phyloP scores from a whole-genome alignment of 1,284 basidiomycete species.

The Moesziomyces parantarcticus region DNA sequence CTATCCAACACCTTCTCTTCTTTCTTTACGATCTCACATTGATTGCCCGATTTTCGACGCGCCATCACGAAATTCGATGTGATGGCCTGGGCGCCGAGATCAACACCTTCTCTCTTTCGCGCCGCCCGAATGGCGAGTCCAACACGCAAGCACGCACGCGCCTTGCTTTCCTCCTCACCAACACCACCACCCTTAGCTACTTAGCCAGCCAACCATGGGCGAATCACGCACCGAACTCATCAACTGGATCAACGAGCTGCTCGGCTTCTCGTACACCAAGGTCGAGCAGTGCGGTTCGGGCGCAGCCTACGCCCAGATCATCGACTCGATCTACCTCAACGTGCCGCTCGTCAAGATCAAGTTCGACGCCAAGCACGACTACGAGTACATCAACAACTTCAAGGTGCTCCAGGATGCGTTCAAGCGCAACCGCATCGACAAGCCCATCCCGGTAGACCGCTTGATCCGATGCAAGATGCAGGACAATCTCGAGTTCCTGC shows the following conservation, averaged over 20 bases:
- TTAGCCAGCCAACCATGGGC: constrained; percentile 57
- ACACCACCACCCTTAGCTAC: constrained; percentile 4
- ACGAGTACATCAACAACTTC: constrained; percentile 94
- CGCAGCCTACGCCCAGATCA: constrained; percentile 71
- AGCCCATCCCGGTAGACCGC: constrained; percentile 93
- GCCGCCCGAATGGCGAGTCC: no score
- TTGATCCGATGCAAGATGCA: constrained; percentile 99
- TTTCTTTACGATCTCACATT: no score
- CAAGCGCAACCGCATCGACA: constrained; percentile 82
- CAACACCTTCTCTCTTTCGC: constrained; percentile 19
- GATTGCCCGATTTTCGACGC: no score
- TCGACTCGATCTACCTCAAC: constrained; percentile 86
- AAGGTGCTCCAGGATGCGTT: constrained; percentile 81
- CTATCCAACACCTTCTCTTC: no score
- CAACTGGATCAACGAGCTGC: constrained; percentile 92
- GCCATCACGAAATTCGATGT: no score
- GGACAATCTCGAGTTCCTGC: constrained; percentile 98
- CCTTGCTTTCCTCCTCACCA: not conserved
- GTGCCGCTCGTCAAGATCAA: constrained; percentile 64
- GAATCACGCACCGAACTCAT: constrained; percentile 82
- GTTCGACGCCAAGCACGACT: constrained; percentile 76
- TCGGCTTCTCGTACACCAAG: constrained; percentile 90
- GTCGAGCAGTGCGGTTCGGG: constrained; percentile 78
- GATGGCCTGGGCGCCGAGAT: constrained; percentile 3
- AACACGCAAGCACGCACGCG: constrained; percentile 3